A percentile compares a stretch with the other conserved stretches of the same genome.
These are phyloP conservation scores for Lupinus albus DNA, from an alignment of 306 rosid species.

Conservation along the genomic window DNA sequence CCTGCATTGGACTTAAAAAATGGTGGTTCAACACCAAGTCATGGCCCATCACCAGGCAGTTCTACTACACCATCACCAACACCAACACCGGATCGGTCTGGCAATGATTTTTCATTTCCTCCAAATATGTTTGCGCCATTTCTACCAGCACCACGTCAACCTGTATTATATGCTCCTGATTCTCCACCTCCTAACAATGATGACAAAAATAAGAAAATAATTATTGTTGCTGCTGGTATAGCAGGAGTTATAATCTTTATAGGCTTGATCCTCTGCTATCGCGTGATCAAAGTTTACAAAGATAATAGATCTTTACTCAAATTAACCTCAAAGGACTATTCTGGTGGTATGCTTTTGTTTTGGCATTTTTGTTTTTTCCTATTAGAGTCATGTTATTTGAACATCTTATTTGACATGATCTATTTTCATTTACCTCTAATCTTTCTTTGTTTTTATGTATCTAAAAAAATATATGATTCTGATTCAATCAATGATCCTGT, in stretches of 20 bases:
- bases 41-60: slow-evolving; percentile 6
- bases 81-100: slow-evolving; percentile 15
- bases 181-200: slow-evolving; percentile 28
- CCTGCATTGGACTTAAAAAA: too few relatives aligned
- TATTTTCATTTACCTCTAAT: too few relatives aligned
- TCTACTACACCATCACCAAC: slow-evolving; percentile 28
- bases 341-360: slow-evolving; percentile 55
- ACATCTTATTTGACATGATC: too few relatives aligned
- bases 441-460: too few relatives aligned
- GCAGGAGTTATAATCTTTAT: slow-evolving; percentile 40
- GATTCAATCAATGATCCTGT: not conserved
- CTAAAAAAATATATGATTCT: too few relatives aligned
- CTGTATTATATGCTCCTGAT: not conserved
- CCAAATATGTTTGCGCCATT: slow-evolving; percentile 9
- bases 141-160: slow-evolving; percentile 34
- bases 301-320: slow-evolving; percentile 56
- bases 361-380: slow-evolving; percentile 17
- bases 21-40: too few relatives aligned
- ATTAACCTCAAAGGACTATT: slow-evolving; percentile 48
- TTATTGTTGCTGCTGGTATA: slow-evolving; percentile 36
- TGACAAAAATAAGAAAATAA: not conserved
- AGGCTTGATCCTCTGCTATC: slow-evolving; percentile 48
- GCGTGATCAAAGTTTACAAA: slow-evolving; percentile 41
- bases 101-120: slow-evolving; percentile 7
- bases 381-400: not conserved